Base-by-base conservation (phyloP, 495 filamentous ascomycete genomes). In the Recurvomyces mirabilis region DNA sequence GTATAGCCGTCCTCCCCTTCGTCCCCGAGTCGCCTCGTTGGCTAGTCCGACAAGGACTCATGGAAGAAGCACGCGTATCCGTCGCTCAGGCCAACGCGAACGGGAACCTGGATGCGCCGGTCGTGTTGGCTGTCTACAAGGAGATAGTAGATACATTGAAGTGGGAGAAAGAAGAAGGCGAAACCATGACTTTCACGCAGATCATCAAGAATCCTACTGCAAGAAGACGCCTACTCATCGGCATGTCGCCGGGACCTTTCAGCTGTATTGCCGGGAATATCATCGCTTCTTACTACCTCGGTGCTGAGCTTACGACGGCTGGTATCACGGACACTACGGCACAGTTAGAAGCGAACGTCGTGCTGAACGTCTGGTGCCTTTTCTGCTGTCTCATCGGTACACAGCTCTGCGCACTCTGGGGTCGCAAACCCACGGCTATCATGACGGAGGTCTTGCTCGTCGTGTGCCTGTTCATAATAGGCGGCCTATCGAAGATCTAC, bases 21-120 rank as follows among this genome's bases (percentile, higher is more conserved):
- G 66, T 74, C 11, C 72, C 73, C 6, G 73, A 77, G 57, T 71
- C 68, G 5, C 69, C 69, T 1, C 63, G 69, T 17, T 72, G 69
- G 69, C 56, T 72, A 12, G 62, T 64, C 3, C 53, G 65, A 44
- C 40, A 67, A 31, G 68, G 64, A 12, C 49, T 52, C 20, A 60
- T 58, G 20, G 61, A 68, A 20, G 46, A 46, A 24, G 56, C 56
- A 14, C 23, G 46, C 2, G 25, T 58, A 1, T 60, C 60, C 1
- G 63, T 74, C 4, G 70, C 69, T 4, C 67, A 71, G 41, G 63
- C 66, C 5, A 70, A 73, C 43, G 49, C 68, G 4, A 59, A 71
- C 42, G 65, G 70, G 4, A 52, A 68, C 38, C 19, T 59, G 0
- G 42, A 50, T 5, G 51, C 68, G 32, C 68, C 67, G 2, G 59